Evolutionary conservation across 129 eudicot genomes (phyloP), one percentile per base, ranked within the genome.

Genomic region (Helichrysum umbraculigerum): DNA sequence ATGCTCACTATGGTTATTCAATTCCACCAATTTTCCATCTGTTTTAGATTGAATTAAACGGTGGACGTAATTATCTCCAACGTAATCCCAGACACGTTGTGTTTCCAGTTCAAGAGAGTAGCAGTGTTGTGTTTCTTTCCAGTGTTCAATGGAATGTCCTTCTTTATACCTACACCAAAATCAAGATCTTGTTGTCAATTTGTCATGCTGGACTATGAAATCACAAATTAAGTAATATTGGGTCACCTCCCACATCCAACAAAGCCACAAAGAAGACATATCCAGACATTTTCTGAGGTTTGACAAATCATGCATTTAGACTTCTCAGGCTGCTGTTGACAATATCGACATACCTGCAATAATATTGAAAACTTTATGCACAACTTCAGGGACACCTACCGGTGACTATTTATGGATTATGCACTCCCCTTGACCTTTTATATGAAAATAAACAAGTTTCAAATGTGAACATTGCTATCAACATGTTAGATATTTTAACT

Each of bases 111-210:
- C 99, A 75, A 89, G 87, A 22, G 99, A 91, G 87, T 94, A 94
- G 81, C 96, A 91, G 66, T 94, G 99, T 37, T 94, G 87, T 72
- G 99, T 94, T 78, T 94, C 97, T 83, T 94, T 89, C 99, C 99
- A 94, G 52, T 94, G 99, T 66, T 52, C 52, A 51, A 85, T 80
- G 33, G 99, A 93, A 83, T 94, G 99, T 41, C 90, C 96, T 79
- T 89, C 93, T 83, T 81, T 89, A 66, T 91, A 94, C 84, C 98
- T 90, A 76, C 57, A 84, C 69, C 68, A 83, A 72, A 73, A 37
- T 72, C 65, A 69, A 60, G 22, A 32, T 47, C 33, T 19, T 35
- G 67, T 22, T 70, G 17, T 25, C 28, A 25, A 25, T 25, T 25
- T 25, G 28, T 28, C 58, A 56, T 6, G 10, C 34, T 56, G 35